Evolutionary conservation across 2,329 filamentous ascomycete species (phyloP), one percentile per base, ranked within the genome.

Genomic region (Dendryphion nanum): DNA sequence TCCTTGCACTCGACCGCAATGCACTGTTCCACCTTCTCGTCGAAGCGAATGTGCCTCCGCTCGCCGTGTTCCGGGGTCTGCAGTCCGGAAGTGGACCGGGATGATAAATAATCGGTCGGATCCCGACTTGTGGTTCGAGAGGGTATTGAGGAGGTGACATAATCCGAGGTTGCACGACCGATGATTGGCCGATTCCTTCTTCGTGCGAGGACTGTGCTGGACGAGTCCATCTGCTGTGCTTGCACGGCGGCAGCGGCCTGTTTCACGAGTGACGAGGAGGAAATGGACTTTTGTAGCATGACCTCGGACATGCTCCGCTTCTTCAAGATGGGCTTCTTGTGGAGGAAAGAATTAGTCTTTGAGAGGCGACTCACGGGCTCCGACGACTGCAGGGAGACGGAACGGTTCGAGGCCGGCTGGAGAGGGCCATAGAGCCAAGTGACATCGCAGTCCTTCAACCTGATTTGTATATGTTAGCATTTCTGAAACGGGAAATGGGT

Each of bases 351-450:
- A 49, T 75, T 79, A 26, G 72, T 77, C 37, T 79, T 80, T 12
- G 79, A 82, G 5, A 83, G 59, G 12, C 70, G 70, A 49, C 75
- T 79, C 17, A 69, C 68, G 16, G 74, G 70, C 31, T 78, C 75
- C 10, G 74, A 73, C 26, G 63, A 60, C 35, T 69, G 64, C 36
- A 72, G 64, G 10, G 66, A 66, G 40, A 79, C 71, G 57, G 54
- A 73, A 44, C 75, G 78, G 38, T 74, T 78, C 4, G 75, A 72
- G 16, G 84, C 83, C 1, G 84, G 85, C 63, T 95, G 91, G 33
- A 96, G 69, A 10, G 93, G 93, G 0, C 93, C 93, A 59, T 97
- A 98, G 1, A 98, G 75, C 93, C 91, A 98, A 31, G 91, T 96
- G 20, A 96, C 89, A 66, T 98, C 91, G 63, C 86, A 93, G 56